Base-by-base conservation (phyloP, 768 basidiomycete species). In the Baorangia bicolor region DNA sequence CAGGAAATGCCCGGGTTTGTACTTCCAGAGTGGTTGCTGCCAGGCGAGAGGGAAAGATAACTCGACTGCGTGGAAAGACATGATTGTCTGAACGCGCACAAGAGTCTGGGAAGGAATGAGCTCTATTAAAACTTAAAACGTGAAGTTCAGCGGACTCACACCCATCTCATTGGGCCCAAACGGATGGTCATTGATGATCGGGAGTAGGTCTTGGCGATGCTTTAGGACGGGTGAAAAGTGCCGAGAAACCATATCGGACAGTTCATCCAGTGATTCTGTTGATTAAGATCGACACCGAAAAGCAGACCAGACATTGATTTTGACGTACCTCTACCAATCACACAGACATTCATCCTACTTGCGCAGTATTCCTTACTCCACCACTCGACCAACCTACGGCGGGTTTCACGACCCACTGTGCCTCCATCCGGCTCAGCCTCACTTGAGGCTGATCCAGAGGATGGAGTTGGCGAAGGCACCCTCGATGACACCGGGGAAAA, bases 41-140 rank as follows among this genome's bases (percentile, higher is more conserved):
- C 87, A 82, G 64, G 81, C 81, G 65, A 95, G 70, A 56, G 90
- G 83, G 73, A 93, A 94, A 3, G 85, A 86, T 23, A 96, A 79
- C 65, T 95, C 94, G 48, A 96, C 62, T 0, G 83, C 86, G 64
- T 92, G 88, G 72, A 93, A 85, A 23, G 87, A 81, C 86, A 92
- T 92, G 61, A 98, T 82, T 0, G 93, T 95, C 71, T 94, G 88
- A n/a, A 88, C 82, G 46, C 84, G 88, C 10, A 97, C 87, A 56
- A 93, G 77, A 3, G 89, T 89, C 84, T 92, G 58, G 48, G 65
- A 68, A 11, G 69, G 43, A 60, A 49, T 40, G 57, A 43, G 41
- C 14, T 57, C 6, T 65, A 27, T 56, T 49, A 23, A 46, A 45
- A 9, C 23, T 25, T 16, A 62, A 62, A 55, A 57, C 55, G 18